Conservation (phyloP, 1,284 basidiomycete genomes). For the Trametes polyzona region DNA sequence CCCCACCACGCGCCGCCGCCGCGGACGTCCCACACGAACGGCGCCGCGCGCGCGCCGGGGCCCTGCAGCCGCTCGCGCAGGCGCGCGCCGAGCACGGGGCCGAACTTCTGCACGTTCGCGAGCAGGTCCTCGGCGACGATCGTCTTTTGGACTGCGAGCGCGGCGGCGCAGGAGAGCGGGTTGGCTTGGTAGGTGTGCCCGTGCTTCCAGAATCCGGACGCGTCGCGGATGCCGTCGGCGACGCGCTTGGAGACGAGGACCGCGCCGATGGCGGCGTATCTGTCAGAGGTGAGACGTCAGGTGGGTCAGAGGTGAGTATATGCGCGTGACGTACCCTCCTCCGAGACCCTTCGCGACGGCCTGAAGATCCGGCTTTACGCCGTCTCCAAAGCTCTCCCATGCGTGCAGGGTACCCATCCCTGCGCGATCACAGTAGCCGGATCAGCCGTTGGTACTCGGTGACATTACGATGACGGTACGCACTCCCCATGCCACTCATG, state of each 20-base stretch:
- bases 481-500: slow-evolving; percentile 87
- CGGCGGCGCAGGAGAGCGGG: slow-evolving; percentile 75
- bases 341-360: slow-evolving; percentile 86
- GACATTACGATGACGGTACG: slow-evolving; percentile 31
- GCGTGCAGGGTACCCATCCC: slow-evolving; percentile 86
- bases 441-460: not conserved
- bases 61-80: slow-evolving; percentile 57
- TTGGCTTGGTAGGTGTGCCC: slow-evolving; percentile 85
- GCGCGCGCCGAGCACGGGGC: slow-evolving; percentile 61
- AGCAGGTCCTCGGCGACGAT: slow-evolving; percentile 72
- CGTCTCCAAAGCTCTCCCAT: slow-evolving; percentile 84
- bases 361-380: slow-evolving; percentile 78
- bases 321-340: slow-evolving; percentile 65
- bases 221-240: slow-evolving; percentile 66
- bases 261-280: slow-evolving; percentile 84
- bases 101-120: slow-evolving; percentile 62
- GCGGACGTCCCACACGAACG: slow-evolving; percentile 74
- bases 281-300: slow-evolving; percentile 30
- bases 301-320: not conserved
- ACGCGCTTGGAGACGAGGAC: slow-evolving; percentile 76
- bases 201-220: slow-evolving; percentile 77
- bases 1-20: slow-evolving; percentile 84
- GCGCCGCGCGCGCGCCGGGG: slow-evolving; percentile 58
- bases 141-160: slow-evolving; percentile 79
- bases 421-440: slow-evolving; percentile 35